Evolutionary conservation across 768 basidiomycete genomes (phyloP), one percentile per base, ranked within the genome.

Genomic region (Phanerochaete carnosa): DNA sequence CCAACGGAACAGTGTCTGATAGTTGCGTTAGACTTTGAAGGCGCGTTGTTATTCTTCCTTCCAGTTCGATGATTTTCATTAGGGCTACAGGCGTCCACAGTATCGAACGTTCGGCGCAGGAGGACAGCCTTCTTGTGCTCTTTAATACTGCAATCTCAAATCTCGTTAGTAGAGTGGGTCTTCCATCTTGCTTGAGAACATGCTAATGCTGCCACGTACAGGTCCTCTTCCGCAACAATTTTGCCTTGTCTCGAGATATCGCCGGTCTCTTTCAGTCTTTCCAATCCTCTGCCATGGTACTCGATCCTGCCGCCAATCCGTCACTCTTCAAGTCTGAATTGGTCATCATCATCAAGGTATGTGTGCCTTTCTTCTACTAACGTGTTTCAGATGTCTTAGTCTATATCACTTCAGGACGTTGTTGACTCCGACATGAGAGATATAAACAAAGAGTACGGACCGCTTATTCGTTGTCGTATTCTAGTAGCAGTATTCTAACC

Each of bases 81-180:
- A 23, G 11, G 25, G 49, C 30, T 4, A 2, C 57, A 76, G 86
- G 85, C 52, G 85, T 87, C 1, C 83, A 86, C 62, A 84, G 83
- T 52, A 84, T 88, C 26, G 86, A 87, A 65, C 74, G 85, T 0
- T 85, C 84, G 0, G 76, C 81, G 13, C 85, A 87, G 68, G 86
- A 86, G 65, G 86, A 87, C 45, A 84, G 81, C 0, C 72, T 87
- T 1, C 76, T 87, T 0, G 86, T 87, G 2, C 69, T 87, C 9
- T 87, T 87, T 69, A 87, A 86, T 64, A 81, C 84, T 0, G 86
- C 86, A 0, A 77, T 87, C 12, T 88, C 86, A 1, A 87, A 87
- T 64, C 67, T 87, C 62, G 85, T 85, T 59, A 28, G 78, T 26
- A 3, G 23, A 9, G 23, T 28, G 11, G 35, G 33, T 26, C 25